These are phyloP conservation scores for Salvia hispanica DNA, from an alignment of 257 asterid genomes.

Conservation along the genomic window DNA sequence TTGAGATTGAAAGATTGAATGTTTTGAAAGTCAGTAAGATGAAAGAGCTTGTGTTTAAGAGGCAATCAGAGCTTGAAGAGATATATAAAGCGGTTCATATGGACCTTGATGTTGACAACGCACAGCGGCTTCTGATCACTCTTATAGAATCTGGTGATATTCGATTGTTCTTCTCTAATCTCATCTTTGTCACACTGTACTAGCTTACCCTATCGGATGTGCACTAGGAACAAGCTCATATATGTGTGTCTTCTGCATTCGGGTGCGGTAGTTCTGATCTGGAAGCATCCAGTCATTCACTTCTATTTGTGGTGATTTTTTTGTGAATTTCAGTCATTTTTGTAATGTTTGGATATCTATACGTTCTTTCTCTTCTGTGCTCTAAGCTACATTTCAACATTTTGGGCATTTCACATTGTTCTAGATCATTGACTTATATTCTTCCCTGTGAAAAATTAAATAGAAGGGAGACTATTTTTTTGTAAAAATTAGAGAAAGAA, in stretches of 20 bases:
- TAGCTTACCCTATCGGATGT: conserved; percentile 19
- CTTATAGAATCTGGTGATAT: conserved; percentile 60
- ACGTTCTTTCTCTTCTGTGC: background rate
- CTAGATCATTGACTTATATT: too few relatives aligned
- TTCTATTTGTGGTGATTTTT: background rate
- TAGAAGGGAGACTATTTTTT: too few relatives aligned
- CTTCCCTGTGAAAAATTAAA: too few relatives aligned
- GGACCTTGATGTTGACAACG: conserved; percentile 60
- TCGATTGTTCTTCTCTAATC: conserved; percentile 20
- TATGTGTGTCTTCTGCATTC: conserved; percentile 16
- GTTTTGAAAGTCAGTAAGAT: conserved; percentile 64
- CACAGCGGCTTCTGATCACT: conserved; percentile 45
- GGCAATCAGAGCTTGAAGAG: conserved; percentile 73
- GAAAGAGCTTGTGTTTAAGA: conserved; percentile 70
- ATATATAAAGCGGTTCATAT: conserved; percentile 61
- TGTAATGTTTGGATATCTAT: conserved; percentile 2
- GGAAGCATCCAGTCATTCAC: background rate
- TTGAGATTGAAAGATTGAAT: conserved; percentile 61
- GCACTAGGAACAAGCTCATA: conserved; percentile 14
- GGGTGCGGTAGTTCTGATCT: background rate
- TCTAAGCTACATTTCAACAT: background rate
- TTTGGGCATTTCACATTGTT: too few relatives aligned
- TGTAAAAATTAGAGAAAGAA: too few relatives aligned
- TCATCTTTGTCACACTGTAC: conserved; percentile 14
- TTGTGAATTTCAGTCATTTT: background rate